Evolutionary conservation across 2,329 filamentous ascomycete species (phyloP).

Genomic region (Aspergillus sp.): DNA sequence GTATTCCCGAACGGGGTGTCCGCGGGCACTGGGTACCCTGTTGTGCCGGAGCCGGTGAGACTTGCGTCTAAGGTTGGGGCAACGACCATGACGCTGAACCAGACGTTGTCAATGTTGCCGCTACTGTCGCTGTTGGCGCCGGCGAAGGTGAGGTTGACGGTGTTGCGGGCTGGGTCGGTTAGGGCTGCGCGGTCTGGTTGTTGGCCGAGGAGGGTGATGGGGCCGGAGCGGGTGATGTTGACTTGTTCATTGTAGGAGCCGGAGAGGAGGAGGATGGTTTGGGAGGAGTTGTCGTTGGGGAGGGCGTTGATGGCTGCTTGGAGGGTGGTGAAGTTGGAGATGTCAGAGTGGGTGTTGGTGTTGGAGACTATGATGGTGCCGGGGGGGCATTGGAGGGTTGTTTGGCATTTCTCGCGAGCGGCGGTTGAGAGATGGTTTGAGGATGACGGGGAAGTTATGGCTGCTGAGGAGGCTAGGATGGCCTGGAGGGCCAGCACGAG

Average conservation of each 20-base stretch:
- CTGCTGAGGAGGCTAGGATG: slow-evolving; percentile 9
- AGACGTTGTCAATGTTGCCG: slow-evolving; percentile 59
- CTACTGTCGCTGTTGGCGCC: slow-evolving; percentile 54
- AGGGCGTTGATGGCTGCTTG: slow-evolving; percentile 53
- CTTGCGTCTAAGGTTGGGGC: slow-evolving; percentile 65
- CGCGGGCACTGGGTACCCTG: slow-evolving; percentile 61
- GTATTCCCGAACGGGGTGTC: slow-evolving; percentile 64
- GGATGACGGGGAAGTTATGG: not conserved
- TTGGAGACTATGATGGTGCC: slow-evolving; percentile 33
- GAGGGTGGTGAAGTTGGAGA: slow-evolving; percentile 40
- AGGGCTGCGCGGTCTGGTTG: slow-evolving; percentile 42
- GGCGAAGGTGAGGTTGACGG: slow-evolving; percentile 61
- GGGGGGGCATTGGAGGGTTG: slow-evolving; percentile 27
- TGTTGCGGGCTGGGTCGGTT: slow-evolving; percentile 50
- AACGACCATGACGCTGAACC: slow-evolving; percentile 62
- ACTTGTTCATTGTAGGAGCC: slow-evolving; percentile 66
- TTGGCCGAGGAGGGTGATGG: slow-evolving; percentile 63
- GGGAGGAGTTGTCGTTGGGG: slow-evolving; percentile 47
- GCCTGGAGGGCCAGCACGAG: slow-evolving; percentile 3
- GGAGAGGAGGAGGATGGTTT: slow-evolving; percentile 61
- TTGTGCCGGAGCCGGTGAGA: slow-evolving; percentile 62
- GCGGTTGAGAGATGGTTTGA: slow-evolving; percentile 6
- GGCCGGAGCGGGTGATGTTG: slow-evolving; percentile 64
- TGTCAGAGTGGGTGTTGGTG: slow-evolving; percentile 10
- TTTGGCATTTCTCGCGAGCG: slow-evolving; percentile 29